These are phyloP conservation scores for Acacia acuminata DNA, from an alignment of 306 rosid genomes.

Conservation along the genomic window DNA sequence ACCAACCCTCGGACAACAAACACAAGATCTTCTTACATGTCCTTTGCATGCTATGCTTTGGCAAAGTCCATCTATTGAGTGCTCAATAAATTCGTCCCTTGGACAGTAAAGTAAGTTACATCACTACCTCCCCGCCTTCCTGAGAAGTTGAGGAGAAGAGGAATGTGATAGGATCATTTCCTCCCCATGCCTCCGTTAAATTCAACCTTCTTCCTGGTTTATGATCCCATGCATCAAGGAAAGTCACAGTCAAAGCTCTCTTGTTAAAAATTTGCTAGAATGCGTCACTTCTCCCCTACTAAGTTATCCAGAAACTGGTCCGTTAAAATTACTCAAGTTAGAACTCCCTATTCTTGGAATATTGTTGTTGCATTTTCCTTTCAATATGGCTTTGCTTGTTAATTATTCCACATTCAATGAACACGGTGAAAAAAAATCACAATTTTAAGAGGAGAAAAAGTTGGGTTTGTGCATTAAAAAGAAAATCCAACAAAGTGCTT, in stretches of 20 bases:
- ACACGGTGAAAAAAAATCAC: not conserved
- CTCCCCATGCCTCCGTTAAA: not conserved
- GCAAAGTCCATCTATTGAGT: not conserved
- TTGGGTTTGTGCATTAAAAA: slow-evolving; percentile 6
- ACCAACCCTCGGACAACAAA: not conserved
- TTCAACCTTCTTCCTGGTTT: not conserved
- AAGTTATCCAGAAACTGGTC: not conserved
- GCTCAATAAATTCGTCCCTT: not conserved
- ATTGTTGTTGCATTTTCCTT: not conserved
- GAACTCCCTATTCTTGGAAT: not conserved
- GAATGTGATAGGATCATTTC: not conserved
- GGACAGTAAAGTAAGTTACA: not conserved
- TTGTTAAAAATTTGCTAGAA: not conserved
- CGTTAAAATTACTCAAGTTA: not conserved
- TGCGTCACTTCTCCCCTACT: not conserved
- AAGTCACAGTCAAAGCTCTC: not conserved
- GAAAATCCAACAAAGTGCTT: not conserved
- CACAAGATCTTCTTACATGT: not conserved
- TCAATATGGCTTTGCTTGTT: not conserved
- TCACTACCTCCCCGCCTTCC: not conserved
- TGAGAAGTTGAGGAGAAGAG: not conserved
- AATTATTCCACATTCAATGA: slow-evolving; percentile 2
- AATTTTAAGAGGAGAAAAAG: not conserved
- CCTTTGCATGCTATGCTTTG: not conserved
- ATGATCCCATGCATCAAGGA: not conserved